Evolutionary conservation across 768 basidiomycete species (phyloP).

Genomic region (Exsudoporus frostii): DNA sequence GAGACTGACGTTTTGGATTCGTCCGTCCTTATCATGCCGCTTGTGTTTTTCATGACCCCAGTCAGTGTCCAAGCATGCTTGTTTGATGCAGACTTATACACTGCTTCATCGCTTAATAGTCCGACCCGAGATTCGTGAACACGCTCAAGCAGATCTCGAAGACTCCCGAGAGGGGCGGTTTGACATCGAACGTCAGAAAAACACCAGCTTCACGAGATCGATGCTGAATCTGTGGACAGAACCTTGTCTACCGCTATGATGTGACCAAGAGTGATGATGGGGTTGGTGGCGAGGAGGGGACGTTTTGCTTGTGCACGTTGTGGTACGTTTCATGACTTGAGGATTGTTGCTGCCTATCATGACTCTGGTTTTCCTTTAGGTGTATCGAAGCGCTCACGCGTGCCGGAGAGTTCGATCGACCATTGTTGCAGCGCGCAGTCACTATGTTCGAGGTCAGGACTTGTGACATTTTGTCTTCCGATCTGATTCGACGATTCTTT

Average conservation of each 20-base stretch:
- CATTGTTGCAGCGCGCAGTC: slow-evolving; percentile 64
- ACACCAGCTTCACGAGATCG: not conserved
- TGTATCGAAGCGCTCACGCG: slow-evolving; percentile 87
- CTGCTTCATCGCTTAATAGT: slow-evolving; percentile 36
- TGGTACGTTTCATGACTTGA: slow-evolving; percentile 44
- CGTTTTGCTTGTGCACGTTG: slow-evolving; percentile 85
- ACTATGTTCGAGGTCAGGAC: slow-evolving; percentile 83
- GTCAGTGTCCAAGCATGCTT: slow-evolving; percentile 38
- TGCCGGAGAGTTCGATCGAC: slow-evolving; percentile 73
- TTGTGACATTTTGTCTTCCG: not conserved
- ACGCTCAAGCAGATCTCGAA: slow-evolving; percentile 83
- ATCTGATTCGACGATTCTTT: not conserved
- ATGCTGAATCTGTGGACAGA: slow-evolving; percentile 39
- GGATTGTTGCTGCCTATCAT: not conserved
- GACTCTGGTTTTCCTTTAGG: slow-evolving; percentile 37
- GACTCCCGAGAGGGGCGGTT: slow-evolving; percentile 85
- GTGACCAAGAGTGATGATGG: slow-evolving; percentile 84
- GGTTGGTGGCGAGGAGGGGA: slow-evolving; percentile 94
- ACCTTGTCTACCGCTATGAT: slow-evolving; percentile 88
- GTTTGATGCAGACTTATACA: not conserved
- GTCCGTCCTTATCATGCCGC: slow-evolving; percentile 87
- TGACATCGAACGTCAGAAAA: slow-evolving; percentile 72
- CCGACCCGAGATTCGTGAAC: slow-evolving; percentile 84
- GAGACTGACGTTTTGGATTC: slow-evolving; percentile 79
- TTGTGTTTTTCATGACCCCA: slow-evolving; percentile 87